phyloP scores from a whole-genome alignment of 352 stramenopile genomes.

The Pythium brassicae region DNA sequence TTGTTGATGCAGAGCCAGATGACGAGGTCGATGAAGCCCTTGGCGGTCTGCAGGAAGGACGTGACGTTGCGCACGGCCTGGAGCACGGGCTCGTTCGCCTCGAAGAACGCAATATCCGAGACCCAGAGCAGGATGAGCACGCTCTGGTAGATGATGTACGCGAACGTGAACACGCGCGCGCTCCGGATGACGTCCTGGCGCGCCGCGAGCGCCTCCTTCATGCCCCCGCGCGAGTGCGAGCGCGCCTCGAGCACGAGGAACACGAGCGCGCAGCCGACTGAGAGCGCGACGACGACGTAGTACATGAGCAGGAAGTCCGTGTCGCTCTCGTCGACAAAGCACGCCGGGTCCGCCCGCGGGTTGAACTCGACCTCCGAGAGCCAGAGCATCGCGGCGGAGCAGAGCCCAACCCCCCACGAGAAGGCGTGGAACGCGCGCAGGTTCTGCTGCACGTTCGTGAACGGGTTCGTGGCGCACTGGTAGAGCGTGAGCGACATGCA shows the following conservation, averaged over 20 bases:
- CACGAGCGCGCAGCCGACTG: constrained; percentile 51
- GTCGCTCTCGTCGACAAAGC: constrained; percentile 73
- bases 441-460: constrained; percentile 78
- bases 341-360: constrained; percentile 38
- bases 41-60: constrained; percentile 68
- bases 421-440: constrained; percentile 71
- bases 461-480: constrained; percentile 83
- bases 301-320: constrained; percentile 63
- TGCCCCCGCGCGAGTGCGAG: constrained; percentile 66
- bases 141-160: constrained; percentile 81
- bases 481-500: constrained; percentile 85
- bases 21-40: constrained; percentile 79
- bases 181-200: constrained; percentile 82
- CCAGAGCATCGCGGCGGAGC: constrained; percentile 59
- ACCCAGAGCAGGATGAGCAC: constrained; percentile 81
- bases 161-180: constrained; percentile 73
- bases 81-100: constrained; percentile 22
- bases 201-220: constrained; percentile 70
- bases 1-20: constrained; percentile 83
- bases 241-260: constrained; percentile 71
- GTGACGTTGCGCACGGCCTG: constrained; percentile 48
- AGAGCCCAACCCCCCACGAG: constrained; percentile 52
- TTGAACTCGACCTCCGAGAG: constrained; percentile 48
- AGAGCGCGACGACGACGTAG: constrained; percentile 72
- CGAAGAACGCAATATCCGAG: constrained; percentile 47